Conservation (phyloP, 1,139 yeast genomes). For the Scheffersomyces insectosa region DNA sequence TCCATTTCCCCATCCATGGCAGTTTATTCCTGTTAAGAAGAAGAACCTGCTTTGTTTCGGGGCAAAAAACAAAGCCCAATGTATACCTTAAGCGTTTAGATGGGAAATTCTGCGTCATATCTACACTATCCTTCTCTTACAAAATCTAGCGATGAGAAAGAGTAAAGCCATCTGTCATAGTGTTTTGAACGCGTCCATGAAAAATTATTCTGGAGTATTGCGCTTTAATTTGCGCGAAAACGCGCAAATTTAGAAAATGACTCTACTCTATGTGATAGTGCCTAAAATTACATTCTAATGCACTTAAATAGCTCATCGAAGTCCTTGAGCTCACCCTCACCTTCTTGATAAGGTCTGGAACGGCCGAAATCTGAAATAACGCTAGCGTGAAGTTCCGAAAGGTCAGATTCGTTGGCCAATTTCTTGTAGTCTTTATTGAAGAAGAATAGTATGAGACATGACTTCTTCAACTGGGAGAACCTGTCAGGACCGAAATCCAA, state of each 20-base stretch:
- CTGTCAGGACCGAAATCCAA: constrained; percentile 7
- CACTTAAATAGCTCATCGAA: constrained; percentile 15
- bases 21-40: constrained; percentile 44
- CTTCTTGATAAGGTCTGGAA: not conserved
- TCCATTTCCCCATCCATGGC: constrained; percentile 58
- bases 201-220: no score
- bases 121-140: no score
- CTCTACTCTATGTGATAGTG: no score
- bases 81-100: constrained; percentile 27
- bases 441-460: constrained; percentile 19
- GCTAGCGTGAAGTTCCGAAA: constrained; percentile 1
- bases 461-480: constrained; percentile 12
- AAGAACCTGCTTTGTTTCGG: constrained; percentile 33
- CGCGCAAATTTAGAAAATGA: no score
- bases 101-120: no score
- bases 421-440: constrained; percentile 20
- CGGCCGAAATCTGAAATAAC: not conserved
- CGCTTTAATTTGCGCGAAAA: no score
- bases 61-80: constrained; percentile 39
- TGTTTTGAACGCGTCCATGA: no score
- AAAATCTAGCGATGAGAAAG: no score
- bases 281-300: constrained; percentile 4
- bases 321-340: constrained; percentile 3
- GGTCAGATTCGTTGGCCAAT: constrained; percentile 12
- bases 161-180: no score